Conservation (phyloP, 176 grass and related monocot species). For the Bolboschoenus planiculmis region DNA sequence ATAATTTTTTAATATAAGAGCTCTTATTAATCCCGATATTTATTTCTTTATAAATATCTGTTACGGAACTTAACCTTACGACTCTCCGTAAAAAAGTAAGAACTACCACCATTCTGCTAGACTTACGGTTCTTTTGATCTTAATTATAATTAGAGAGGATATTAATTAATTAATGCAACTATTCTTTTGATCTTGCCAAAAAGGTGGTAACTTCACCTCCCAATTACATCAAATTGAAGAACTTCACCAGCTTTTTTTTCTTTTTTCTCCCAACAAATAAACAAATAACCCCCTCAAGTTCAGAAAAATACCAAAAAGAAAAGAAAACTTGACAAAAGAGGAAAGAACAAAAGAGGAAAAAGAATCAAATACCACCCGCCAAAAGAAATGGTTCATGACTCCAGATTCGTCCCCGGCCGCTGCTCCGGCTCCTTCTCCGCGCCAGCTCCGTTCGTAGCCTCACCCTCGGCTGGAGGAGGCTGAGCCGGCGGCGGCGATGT, state of each 20-base stretch:
- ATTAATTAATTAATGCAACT: neutral
- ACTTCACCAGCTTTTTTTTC: neutral
- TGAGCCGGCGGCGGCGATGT: neutral
- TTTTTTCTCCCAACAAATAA: slow-evolving; percentile 9
- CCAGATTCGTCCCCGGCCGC: neutral
- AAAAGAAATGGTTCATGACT: neutral
- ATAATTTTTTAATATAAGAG: too few species aligned
- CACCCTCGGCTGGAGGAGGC: neutral
- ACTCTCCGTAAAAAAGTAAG: too few species aligned
- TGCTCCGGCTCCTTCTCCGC: neutral
- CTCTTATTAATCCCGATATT: too few species aligned
- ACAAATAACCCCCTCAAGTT: slow-evolving; percentile 19
- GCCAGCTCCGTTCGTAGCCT: neutral
- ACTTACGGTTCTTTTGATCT: too few species aligned
- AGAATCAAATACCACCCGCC: neutral
- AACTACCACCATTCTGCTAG: too few species aligned
- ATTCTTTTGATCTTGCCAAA: slow-evolving; percentile 14
- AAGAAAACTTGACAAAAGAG: slow-evolving; percentile 7
- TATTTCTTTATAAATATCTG: too few species aligned
- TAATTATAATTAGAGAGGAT: neutral
- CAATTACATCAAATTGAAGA: slow-evolving; percentile 19
- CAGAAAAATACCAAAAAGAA: neutral
- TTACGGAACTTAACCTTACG: too few species aligned
- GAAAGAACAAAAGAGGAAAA: slow-evolving; percentile 2
- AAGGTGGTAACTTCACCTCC: neutral